A percentile compares a stretch with the other conserved stretches of the same genome.
Conservation (phyloP, 2,329 filamentous ascomycete species). For the Dactylonectria macrodidyma region DNA sequence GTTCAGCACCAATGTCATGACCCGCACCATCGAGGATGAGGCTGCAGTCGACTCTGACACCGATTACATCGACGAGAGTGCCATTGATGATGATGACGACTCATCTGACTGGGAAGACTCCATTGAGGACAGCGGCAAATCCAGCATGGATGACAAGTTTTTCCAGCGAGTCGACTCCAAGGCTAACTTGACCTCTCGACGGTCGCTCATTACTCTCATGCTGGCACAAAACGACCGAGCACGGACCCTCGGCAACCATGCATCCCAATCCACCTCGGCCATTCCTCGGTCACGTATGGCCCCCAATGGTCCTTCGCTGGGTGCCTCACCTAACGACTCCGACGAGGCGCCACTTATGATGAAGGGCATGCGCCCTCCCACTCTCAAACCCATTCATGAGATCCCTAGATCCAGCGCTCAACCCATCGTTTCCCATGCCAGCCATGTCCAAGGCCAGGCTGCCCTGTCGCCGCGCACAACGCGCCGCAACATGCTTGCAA, state of each 20-base stretch:
- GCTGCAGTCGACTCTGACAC: constrained; percentile 71
- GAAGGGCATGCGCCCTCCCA: constrained; percentile 68
- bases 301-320: constrained; percentile 60
- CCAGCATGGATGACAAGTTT: constrained; percentile 84
- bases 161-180: constrained; percentile 95
- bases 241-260: constrained; percentile 77
- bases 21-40: constrained; percentile 74
- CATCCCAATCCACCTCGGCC: constrained; percentile 78
- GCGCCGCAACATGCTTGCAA: constrained; percentile 94
- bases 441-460: constrained; percentile 75
- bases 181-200: constrained; percentile 85
- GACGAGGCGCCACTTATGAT: constrained; percentile 76
- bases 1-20: constrained; percentile 83
- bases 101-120: constrained; percentile 75
- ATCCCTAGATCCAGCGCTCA: constrained; percentile 78
- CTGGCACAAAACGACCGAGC: constrained; percentile 84
- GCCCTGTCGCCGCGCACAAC: constrained; percentile 93
- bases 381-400: constrained; percentile 71
- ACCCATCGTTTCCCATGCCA: constrained; percentile 82
- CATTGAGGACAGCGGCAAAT: constrained; percentile 85
- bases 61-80: constrained; percentile 85
- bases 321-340: constrained; percentile 70
- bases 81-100: constrained; percentile 81
- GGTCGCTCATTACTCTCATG: constrained; percentile 91
- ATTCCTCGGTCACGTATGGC: constrained; percentile 73